Evolutionary conservation across 2,329 filamentous ascomycete species (phyloP), one percentile per base, ranked within the genome.

Genomic region (Alternaria tenuissima): DNA sequence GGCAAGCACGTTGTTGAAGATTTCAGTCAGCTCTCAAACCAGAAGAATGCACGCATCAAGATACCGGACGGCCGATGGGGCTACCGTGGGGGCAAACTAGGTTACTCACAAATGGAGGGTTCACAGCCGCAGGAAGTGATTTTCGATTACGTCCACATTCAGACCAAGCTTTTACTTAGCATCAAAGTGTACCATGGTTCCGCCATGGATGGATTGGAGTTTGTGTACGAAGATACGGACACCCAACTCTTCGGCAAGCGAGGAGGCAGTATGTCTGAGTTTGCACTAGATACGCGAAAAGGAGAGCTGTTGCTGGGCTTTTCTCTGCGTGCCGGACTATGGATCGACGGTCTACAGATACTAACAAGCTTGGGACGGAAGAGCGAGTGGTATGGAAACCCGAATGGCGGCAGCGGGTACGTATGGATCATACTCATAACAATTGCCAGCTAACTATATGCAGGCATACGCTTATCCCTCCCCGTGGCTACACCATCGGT

Each of bases 271-370:
- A 80, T 85, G 24, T 89, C 91, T 71, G 86, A 88, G 46, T 96
- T 97, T 80, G 85, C 91, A 16, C 84, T 98, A 68, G 94, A 98
- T 78, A 89, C 92, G 34, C 88, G 92, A 43, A 89, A 89, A 55
- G 93, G 94, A 56, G 95, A 99, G 80, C 90, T 91, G 63, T 84
- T 99, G 44, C 88, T 93, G 61, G 95, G 95, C 8, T 97, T 99
- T 76, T 87, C 90, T 69, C 83, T 98, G 52, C 86, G 93, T 66
- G 89, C 91, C 51, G 93, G 92, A 22, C 83, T 87, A 61, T 95
- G 91, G 88, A 90, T 98, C 66, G 93, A 97, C 76, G 94, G 89
- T 12, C 86, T 98, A 53, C 93, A 97, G 76, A 89, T 98, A 64
- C 81, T 97, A 78, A 98, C 95, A 1, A 97, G 89, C 71, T 81